Evolutionary conservation across 202 grass and related monocot species (phyloP).

Genomic region (Eragrostis tef): DNA sequence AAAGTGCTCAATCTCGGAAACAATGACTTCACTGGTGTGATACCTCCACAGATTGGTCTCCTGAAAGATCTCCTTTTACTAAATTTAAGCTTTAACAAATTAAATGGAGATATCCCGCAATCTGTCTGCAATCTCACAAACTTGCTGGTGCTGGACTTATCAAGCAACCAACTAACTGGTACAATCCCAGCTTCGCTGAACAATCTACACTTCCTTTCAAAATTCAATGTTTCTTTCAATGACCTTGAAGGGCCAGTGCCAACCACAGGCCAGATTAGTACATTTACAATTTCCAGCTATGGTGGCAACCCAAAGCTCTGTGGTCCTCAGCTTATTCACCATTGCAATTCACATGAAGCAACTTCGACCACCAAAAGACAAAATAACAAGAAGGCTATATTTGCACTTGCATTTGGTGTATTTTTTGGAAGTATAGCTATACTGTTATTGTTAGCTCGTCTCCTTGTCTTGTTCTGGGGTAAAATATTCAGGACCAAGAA

Average conservation of each 20-base stretch:
- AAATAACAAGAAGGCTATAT: background rate
- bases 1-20: slow-evolving; percentile 3
- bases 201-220: slow-evolving; percentile 32
- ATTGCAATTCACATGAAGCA: background rate
- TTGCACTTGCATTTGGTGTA: slow-evolving; percentile 22
- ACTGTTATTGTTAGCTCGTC: slow-evolving; percentile 48
- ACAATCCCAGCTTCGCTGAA: slow-evolving; percentile 41
- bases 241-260: slow-evolving; percentile 37
- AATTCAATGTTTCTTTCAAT: slow-evolving; percentile 45
- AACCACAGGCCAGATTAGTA: slow-evolving; percentile 32
- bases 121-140: slow-evolving; percentile 43
- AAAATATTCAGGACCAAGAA: slow-evolving; percentile 4
- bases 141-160: slow-evolving; percentile 51
- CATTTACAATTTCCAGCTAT: slow-evolving; percentile 39
- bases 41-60: slow-evolving; percentile 35
- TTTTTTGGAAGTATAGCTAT: slow-evolving; percentile 16
- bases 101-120: slow-evolving; percentile 45
- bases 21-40: slow-evolving; percentile 44
- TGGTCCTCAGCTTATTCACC: background rate
- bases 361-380: background rate
- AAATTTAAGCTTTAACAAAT: slow-evolving; percentile 36
- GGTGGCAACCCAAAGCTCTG: slow-evolving; percentile 42
- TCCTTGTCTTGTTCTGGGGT: slow-evolving; percentile 7
- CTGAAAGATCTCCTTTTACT: slow-evolving; percentile 32
- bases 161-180: slow-evolving; percentile 47